Base-by-base conservation (phyloP, 176 grass and related monocot genomes). In the Oryza glumipatula region DNA sequence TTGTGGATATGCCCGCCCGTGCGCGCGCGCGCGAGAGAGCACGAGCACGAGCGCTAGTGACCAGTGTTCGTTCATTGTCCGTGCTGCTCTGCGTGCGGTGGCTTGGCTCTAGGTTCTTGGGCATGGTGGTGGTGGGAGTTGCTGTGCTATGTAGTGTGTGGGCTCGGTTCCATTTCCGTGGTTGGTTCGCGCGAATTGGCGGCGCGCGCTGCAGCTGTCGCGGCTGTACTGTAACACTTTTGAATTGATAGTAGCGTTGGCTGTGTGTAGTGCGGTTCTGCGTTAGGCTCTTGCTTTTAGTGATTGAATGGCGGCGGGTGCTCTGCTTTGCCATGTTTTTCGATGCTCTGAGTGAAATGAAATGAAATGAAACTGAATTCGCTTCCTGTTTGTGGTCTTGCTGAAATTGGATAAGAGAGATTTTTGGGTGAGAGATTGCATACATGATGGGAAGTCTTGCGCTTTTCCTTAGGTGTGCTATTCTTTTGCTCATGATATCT, bases 1-100 rank as follows among this genome's bases (percentile, higher is more conserved):
- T 82, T 17, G 85, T 12, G 35, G 65, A 45, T 82, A 82, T 76
- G 85, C 35, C 35, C 33, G 26, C 26, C 26, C 26, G 26, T 26
- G 26, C 26, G 26, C 26, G 26, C 26, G 26, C 26, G 1, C 26
- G 26, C 26, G 26, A 26, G 26, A 26, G 26, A 11, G 10, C 10
- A 3, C 1, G 38, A 39, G 38, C 38, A 39, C 39, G 6, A 8
- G 39, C 39, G 39, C 8, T 41, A 41, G 3, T 49, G 47, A 13
- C 47, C 11, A 19, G 51, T 19, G 51, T 54, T 3, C 1, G 12
- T 48, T 2, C 46, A 11, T 39, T 39, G 12, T 49, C 51, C 51
- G 7, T 60, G 56, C 19, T 22, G 19, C 17, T 22, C n/a, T 22
- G 56, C n/a, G 56, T 60, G 5, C 47, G 5, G 16, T 1, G 56